These are phyloP conservation scores for Calocybe cyanea DNA, from an alignment of 768 basidiomycete species.

Conservation along the genomic window DNA sequence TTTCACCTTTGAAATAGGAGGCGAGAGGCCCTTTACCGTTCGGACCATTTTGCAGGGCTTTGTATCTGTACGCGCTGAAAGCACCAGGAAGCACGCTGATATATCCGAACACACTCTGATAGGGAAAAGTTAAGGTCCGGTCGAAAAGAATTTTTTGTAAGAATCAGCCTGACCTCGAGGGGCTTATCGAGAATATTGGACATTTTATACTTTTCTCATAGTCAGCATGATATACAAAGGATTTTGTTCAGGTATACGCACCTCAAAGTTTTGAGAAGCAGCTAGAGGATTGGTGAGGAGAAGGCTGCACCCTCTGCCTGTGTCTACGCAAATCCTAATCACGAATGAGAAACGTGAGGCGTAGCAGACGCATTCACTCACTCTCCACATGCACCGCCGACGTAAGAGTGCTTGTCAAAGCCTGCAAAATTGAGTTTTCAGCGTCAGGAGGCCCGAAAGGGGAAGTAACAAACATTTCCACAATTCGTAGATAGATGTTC, in stretches of 20 bases:
- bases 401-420: conserved; percentile 79
- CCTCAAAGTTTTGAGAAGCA: conserved; percentile 95
- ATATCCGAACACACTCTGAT: conserved; percentile 79
- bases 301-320: conserved; percentile 67
- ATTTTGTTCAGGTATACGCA: conserved; percentile 16
- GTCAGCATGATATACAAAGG: background rate
- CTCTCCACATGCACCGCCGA: conserved; percentile 97
- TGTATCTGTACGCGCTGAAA: conserved; percentile 90
- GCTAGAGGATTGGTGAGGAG: conserved; percentile 74
- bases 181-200: conserved; percentile 96
- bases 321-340: conserved; percentile 75
- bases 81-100: conserved; percentile 89
- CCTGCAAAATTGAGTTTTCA: conserved; percentile 28
- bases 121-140: background rate
- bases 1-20: conserved; percentile 91
- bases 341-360: background rate
- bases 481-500: conserved; percentile 92
- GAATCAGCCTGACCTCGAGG: conserved; percentile 58
- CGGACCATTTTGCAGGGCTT: conserved; percentile 79
- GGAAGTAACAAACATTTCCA: conserved; percentile 74
- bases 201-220: conserved; percentile 73
- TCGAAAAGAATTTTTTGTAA: background rate
- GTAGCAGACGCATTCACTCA: conserved; percentile 26
- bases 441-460: conserved; percentile 2
- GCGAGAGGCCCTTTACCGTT: conserved; percentile 88